Conservation (phyloP, 768 basidiomycete species). For the Leccinum subtestaceum region DNA sequence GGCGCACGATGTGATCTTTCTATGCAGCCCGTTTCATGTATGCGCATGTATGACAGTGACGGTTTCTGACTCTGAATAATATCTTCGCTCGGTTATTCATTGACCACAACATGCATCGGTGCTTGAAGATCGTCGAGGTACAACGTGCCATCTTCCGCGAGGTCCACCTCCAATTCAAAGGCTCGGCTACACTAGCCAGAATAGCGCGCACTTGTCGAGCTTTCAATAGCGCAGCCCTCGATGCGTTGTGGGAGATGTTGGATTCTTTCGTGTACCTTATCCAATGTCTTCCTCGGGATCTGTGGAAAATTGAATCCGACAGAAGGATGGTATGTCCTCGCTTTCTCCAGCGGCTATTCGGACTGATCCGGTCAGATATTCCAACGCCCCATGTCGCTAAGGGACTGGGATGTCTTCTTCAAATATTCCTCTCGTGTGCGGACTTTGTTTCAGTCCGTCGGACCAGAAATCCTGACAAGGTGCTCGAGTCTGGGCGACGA, state of each 20-base stretch:
- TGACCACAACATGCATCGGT: constrained; percentile 19
- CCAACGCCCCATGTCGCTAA: constrained; percentile 24
- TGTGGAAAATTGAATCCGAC: constrained; percentile 21
- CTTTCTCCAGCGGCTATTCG: not conserved
- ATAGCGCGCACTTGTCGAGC: constrained; percentile 27
- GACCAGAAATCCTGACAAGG: not conserved
- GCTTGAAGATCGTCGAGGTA: constrained; percentile 27
- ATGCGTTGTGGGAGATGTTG: constrained; percentile 23
- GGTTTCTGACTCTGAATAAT: not conserved
- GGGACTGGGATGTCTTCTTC: constrained; percentile 29
- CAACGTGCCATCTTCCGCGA: constrained; percentile 24
- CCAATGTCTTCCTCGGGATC: constrained; percentile 27
- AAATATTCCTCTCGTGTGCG: constrained; percentile 26
- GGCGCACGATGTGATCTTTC: not conserved
- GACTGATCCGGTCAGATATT: constrained; percentile 20
- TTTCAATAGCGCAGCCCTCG: constrained; percentile 23
- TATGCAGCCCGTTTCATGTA: not conserved
- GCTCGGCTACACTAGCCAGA: constrained; percentile 13
- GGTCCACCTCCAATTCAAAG: constrained; percentile 3
- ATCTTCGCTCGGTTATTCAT: not conserved
- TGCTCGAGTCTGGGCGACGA: constrained; percentile 16
- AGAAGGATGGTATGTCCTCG: constrained; percentile 14
- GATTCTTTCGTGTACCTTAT: constrained; percentile 23
- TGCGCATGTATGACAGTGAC: not conserved
- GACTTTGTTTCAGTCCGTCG: constrained; percentile 1